Evolutionary conservation across 345 rosid species (phyloP).

Genomic region (Pistacia vera): DNA sequence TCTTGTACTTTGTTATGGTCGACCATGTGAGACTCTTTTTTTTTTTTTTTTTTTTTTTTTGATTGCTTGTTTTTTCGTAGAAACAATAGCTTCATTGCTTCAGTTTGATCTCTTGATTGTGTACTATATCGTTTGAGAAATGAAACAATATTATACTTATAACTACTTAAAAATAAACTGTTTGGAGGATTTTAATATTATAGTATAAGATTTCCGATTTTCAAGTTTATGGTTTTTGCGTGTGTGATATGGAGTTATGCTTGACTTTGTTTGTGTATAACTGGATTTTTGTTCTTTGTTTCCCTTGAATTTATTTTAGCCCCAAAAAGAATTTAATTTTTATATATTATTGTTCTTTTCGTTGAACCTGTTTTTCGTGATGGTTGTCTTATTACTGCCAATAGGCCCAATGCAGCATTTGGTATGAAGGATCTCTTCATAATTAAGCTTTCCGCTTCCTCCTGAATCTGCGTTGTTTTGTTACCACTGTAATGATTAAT

Average conservation of each 20-base stretch:
- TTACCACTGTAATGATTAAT: not conserved
- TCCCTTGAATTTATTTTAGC: not conserved
- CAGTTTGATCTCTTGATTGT: too few relatives aligned
- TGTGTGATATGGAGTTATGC: not conserved
- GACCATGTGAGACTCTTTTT: too few relatives aligned
- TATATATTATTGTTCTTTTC: too few relatives aligned
- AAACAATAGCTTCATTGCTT: too few relatives aligned
- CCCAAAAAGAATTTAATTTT: not conserved
- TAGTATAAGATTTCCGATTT: not conserved
- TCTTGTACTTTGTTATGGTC: not conserved
- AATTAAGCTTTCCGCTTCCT: not conserved
- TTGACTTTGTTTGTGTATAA: not conserved
- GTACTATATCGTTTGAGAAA: too few relatives aligned
- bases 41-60: too few relatives aligned
- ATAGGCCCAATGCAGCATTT: not conserved
- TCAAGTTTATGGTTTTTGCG: not conserved
- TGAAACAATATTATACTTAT: too few relatives aligned
- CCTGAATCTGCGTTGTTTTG: not conserved
- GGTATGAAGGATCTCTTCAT: not conserved
- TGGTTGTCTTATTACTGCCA: not conserved
- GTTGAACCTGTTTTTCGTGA: not conserved
- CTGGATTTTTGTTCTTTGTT: not conserved
- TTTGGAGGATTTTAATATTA: too few relatives aligned
- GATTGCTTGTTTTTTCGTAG: too few relatives aligned
- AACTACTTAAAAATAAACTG: too few relatives aligned